Conservation (phyloP, 345 rosid genomes). For the Moricandia arvensis region DNA sequence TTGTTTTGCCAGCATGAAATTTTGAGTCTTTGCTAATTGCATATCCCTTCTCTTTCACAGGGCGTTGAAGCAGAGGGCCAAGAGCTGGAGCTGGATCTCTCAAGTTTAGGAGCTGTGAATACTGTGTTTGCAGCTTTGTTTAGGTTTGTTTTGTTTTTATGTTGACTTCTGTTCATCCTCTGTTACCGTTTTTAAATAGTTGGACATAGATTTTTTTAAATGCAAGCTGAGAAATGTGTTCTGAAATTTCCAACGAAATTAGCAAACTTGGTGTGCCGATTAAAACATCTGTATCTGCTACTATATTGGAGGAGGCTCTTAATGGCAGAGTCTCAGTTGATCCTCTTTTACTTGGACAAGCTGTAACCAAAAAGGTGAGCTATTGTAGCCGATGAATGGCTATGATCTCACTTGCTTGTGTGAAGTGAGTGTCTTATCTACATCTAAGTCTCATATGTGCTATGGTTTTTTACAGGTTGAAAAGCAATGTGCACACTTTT, state of each 20-base stretch:
- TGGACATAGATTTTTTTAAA: not conserved
- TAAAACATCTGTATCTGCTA: conserved; percentile 95
- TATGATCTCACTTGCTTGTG: conserved; percentile 19
- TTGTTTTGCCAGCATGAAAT: not conserved
- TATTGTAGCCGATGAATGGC: conserved; percentile 1
- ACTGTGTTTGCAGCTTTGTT: conserved; percentile 98
- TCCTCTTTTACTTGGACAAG: conserved; percentile 66
- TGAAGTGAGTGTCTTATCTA: conserved; percentile 22
- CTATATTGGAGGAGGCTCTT: conserved; percentile 94
- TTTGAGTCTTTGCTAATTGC: conserved; percentile 11
- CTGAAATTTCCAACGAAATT: conserved; percentile 18
- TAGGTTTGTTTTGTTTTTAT: conserved; percentile 48
- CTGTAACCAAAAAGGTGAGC: conserved; percentile 69
- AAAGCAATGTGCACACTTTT: conserved; percentile 97
- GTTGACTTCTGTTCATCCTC: no score
- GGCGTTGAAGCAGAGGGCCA: conserved; percentile 91
- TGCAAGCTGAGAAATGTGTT: conserved; percentile 8
- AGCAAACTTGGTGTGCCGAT: conserved; percentile 99
- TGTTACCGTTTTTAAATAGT: not conserved
- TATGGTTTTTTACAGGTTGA: conserved; percentile 67
- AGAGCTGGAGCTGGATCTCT: conserved; percentile 95
- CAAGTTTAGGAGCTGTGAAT: conserved; percentile 93
- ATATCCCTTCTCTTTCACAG: conserved; percentile 38
- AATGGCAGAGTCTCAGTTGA: conserved; percentile 66
- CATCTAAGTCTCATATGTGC: conserved; percentile 20